Percentiles rank a stretch among this genome's conserved stretches.
These are phyloP conservation scores for Aureobasidium sp. DNA, from an alignment of 2,329 filamentous ascomycete species.

Conservation along the genomic window DNA sequence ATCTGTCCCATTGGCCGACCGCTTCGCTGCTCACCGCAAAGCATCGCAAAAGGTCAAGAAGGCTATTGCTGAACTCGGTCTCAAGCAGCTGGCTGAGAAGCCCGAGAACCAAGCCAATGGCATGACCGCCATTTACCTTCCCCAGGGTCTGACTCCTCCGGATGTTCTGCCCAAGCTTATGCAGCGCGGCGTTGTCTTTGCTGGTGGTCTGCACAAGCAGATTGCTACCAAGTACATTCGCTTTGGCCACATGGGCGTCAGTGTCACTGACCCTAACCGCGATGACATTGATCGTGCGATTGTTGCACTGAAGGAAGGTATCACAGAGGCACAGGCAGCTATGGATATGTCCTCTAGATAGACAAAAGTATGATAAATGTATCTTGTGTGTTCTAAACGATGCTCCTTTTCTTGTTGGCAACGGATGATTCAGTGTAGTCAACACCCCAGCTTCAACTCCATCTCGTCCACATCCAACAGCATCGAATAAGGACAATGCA, in stretches of 20 bases:
- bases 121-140: constrained; percentile 97
- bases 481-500: not conserved
- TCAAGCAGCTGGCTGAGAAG: constrained; percentile 78
- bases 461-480: not conserved
- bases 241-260: constrained; percentile 97
- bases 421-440: not conserved
- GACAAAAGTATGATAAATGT: not conserved
- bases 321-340: constrained; percentile 51
- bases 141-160: constrained; percentile 69
- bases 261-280: constrained; percentile 70
- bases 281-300: constrained; percentile 80
- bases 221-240: constrained; percentile 90
- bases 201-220: constrained; percentile 91
- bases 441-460: not conserved
- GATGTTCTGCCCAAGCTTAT: constrained; percentile 78
- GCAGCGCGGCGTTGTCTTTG: constrained; percentile 86
- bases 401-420: not conserved
- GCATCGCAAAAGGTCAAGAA: constrained; percentile 82
- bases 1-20: constrained; percentile 66
- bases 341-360: not conserved
- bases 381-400: not conserved
- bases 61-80: constrained; percentile 66
- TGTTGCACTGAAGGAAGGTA: constrained; percentile 62
- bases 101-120: constrained; percentile 89
- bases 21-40: constrained; percentile 73